Evolutionary conservation across 495 filamentous ascomycete species (phyloP).

Genomic region (Aspergillus nidulans): DNA sequence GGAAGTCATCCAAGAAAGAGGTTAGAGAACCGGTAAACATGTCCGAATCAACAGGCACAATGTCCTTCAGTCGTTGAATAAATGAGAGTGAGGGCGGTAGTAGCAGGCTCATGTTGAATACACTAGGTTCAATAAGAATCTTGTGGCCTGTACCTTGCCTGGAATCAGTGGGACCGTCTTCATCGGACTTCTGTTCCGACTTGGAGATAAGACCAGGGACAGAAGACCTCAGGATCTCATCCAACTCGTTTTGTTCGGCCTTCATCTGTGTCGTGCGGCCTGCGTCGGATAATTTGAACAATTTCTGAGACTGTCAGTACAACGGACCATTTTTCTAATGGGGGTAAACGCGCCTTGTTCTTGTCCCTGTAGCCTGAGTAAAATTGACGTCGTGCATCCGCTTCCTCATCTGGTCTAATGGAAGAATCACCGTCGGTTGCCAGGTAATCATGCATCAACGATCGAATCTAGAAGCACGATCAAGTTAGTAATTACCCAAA

Average conservation of each 20-base stretch:
- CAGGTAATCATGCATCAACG: conserved; percentile 91
- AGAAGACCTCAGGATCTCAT: conserved; percentile 81
- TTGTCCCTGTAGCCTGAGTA: conserved; percentile 62
- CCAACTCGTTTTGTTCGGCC: conserved; percentile 82
- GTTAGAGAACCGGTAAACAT: conserved; percentile 84
- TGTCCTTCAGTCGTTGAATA: conserved; percentile 82
- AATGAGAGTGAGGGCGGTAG: conserved; percentile 93
- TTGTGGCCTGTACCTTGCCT: conserved; percentile 64
- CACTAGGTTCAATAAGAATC: conserved; percentile 87
- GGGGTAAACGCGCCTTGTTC: conserved; percentile 44
- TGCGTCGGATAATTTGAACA: conserved; percentile 86
- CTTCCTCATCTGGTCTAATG: conserved; percentile 42
- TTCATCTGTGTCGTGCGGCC: conserved; percentile 70
- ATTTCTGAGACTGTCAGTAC: conserved; percentile 45
- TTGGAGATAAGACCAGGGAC: conserved; percentile 90
- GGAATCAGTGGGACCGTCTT: conserved; percentile 33
- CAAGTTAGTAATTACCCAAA: conserved; percentile 23
- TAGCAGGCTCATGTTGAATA: conserved; percentile 95
- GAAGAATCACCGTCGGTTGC: conserved; percentile 79
- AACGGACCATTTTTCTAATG: neutral
- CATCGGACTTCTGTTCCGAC: conserved; percentile 45
- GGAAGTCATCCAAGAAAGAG: conserved; percentile 95
- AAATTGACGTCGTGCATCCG: conserved; percentile 52
- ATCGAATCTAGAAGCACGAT: conserved; percentile 60
- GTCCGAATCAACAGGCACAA: conserved; percentile 80